Evolutionary conservation across 2,329 filamentous ascomycete genomes (phyloP), one percentile per base, ranked within the genome.

Genomic region (Beauveria rudraprayagi): DNA sequence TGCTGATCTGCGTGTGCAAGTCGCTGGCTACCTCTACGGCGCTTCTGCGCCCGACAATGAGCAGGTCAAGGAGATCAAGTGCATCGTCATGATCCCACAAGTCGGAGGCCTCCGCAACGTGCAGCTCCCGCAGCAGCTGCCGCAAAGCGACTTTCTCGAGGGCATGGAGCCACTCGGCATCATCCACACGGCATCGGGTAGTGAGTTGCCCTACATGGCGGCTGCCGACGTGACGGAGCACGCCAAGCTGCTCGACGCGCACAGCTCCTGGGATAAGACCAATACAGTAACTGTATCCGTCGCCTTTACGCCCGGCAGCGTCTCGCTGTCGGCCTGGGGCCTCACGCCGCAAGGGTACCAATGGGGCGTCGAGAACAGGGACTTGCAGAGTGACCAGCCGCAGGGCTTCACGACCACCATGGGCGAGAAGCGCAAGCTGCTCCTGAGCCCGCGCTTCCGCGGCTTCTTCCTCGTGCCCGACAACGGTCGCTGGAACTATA

Each of bases 401-500:
- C 88, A 92, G 65, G 95, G 95, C 44, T 99, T 99, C 79, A 88
- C 87, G 62, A 95, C 91, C 28, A 86, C 80, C 62, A 96, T 97
- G 84, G 94, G 94, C 57, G 90, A 95, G 75, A 97, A 97, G 79
- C 92, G 91, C 67, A 96, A 99, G 78, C 79, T 99, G 60, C 78
- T 99, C 30, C 83, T 99, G 58, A 95, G 90, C 66, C 93, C 97
- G 68, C 90, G 92, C 73, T 96, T 97, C 73, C 86, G 90, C 67
- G 95, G 94, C 30, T 97, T 92, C 79, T 99, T 99, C 85, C 78
- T 99, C 60, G 92, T 97, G 24, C 94, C 94, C 0, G 92, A 97
- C 70, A 88, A 88, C 60, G 87, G 87, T 64, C 82, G 89, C 63
- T 99, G 94, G 94, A 99, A 99, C 76, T 99, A 97, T 79, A 94